A percentile compares a stretch with the other conserved stretches of the same genome.
Conservation (phyloP, 2,329 filamentous ascomycete genomes). For the Neospermospora avenae region DNA sequence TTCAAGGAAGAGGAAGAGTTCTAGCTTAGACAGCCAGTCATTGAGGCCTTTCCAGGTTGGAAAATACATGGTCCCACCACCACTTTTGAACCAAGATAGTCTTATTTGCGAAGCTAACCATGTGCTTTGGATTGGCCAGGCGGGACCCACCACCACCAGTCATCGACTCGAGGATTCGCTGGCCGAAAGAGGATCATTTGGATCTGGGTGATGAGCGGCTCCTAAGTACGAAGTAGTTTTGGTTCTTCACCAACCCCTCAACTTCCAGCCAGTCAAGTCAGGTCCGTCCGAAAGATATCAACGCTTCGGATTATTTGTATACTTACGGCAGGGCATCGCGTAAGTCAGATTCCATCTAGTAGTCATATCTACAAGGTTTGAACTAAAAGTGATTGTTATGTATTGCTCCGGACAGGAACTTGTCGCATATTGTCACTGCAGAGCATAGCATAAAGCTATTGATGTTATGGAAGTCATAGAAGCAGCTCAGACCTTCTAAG, state of each 20-base stretch:
- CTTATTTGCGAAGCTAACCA: too few species aligned
- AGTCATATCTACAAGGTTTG: too few species aligned
- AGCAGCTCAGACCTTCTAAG: constrained; percentile 13
- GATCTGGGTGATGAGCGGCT: not conserved
- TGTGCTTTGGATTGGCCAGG: not conserved
- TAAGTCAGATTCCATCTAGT: too few species aligned
- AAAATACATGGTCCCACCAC: not conserved
- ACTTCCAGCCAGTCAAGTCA: not conserved
- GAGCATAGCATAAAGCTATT: not conserved
- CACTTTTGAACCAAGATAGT: not conserved
- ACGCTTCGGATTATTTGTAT: too few species aligned
- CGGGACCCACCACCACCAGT: not conserved
- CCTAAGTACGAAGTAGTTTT: too few species aligned
- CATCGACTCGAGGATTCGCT: not conserved
- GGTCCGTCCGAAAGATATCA: too few species aligned
- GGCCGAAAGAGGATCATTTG: not conserved
- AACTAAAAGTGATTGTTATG: too few species aligned
- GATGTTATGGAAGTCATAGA: constrained; percentile 10
- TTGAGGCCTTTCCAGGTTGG: not conserved
- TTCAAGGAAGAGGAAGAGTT: not conserved
- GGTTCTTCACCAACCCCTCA: not conserved
- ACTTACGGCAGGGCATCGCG: too few species aligned
- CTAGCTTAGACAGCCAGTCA: not conserved
- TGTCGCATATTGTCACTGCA: too few species aligned
- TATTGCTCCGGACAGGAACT: too few species aligned